Base-by-base conservation (phyloP, 352 stramenopile genomes). In the Phytophthora fragariae region DNA sequence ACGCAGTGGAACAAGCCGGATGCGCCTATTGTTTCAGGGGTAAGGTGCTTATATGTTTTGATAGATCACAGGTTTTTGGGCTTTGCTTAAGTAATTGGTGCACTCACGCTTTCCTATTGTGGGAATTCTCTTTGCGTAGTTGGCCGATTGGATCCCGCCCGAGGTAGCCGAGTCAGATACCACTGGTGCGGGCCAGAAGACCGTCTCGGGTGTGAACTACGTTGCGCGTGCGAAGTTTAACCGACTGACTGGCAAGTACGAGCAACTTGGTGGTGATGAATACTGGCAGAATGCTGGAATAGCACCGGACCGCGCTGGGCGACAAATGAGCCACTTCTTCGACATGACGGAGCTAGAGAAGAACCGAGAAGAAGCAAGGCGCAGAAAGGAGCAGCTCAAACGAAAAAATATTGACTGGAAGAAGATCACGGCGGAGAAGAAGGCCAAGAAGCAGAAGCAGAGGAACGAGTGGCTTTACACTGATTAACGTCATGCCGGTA, bases 241-340 rank as follows among this genome's bases (percentile, higher is more conserved):
- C 59, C 85, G 84, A 15, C 63, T 95, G 58, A 91, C 82, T 5
- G 86, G 86, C 50, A 91, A 90, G 39, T 93, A 92, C 57, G 85
- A 93, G 53, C 81, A 93, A 50, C 75, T 90, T 5, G 85, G 79
- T 7, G 86, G 80, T 17, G 80, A 89, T 15, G 84, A 90, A 1
- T 91, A 95, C 67, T 95, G 86, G 79, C 73, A 90, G 67, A 76
- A 73, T 17, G 72, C 74, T 9, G 84, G 86, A 7, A 73, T 91
- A 2, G 84, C 88, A n/a, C 10, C 72, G 9, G 91, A 97, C 76
- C 83, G 88, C 24, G 90, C 81, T 21, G 89, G 88, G 2, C 86
- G 90, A 0, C 89, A 96, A 71, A 94, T 97, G 89, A 91, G 85
- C 66, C 86, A 94, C 72, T 97, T 95, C 56, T 97, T 97, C 49